Base-by-base conservation (phyloP, 192 early-diverging fungal species). In the Coemansia sp. region DNA sequence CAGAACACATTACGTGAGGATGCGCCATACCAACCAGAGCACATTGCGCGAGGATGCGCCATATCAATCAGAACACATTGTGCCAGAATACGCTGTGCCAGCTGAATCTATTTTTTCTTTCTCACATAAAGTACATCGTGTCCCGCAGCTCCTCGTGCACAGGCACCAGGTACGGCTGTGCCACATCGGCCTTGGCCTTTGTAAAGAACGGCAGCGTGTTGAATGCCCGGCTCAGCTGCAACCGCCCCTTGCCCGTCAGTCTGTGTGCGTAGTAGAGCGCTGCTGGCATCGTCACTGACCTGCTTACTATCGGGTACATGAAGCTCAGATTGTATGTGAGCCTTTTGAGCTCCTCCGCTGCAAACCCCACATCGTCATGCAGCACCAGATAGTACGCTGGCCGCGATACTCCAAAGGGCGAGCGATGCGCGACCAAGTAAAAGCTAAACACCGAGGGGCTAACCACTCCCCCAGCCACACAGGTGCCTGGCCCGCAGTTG, bases 61-160 rank as follows among this genome's bases (percentile, higher is more conserved):
- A n/a, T n/a, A n/a, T n/a, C n/a, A n/a, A n/a, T n/a, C n/a, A n/a
- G n/a, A n/a, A n/a, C n/a, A n/a, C n/a, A n/a, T n/a, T n/a, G n/a
- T n/a, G n/a, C n/a, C n/a, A n/a, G n/a, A n/a, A n/a, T n/a, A n/a
- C n/a, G n/a, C n/a, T n/a, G n/a, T n/a, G n/a, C n/a, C n/a, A n/a
- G n/a, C n/a, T n/a, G n/a, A n/a, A n/a, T n/a, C n/a, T n/a, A n/a
- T n/a, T n/a, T n/a, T n/a, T n/a, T n/a, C n/a, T n/a, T n/a, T n/a
- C n/a, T n/a, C n/a, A 79, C 61, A 73, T 67, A 33, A 79, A 79
- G 20, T 79, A 79, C 76, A 79, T 79, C 16, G 62, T 48, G 42
- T 66, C 65, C 0, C 56, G 26, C 3, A 79, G 55, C 11, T 56
- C 66, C 33, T 31, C 38, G 50, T 79, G 76, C 11, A 79, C 67